A percentile compares a stretch with the other conserved stretches of the same genome.
phyloP scores from a whole-genome alignment of 768 basidiomycete genomes.

The Boletus vinaceobasis region DNA sequence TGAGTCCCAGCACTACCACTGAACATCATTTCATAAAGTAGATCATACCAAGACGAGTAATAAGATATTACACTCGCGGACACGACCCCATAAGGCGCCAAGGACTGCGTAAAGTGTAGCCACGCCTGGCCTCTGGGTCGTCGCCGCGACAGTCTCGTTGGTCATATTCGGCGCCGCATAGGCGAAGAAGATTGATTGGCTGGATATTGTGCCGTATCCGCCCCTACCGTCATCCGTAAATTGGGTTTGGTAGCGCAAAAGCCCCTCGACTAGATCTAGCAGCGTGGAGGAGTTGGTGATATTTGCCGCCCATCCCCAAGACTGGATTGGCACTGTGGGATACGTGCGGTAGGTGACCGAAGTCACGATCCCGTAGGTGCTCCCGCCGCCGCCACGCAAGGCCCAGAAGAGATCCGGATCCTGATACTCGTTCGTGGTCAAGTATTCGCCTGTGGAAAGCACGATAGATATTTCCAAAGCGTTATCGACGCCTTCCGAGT shows the following conservation, averaged over 20 bases:
- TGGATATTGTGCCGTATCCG: constrained; percentile 28
- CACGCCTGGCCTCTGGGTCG: constrained; percentile 34
- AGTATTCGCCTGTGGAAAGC: constrained; percentile 37
- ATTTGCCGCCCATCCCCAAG: constrained; percentile 27
- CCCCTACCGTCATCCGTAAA: constrained; percentile 44
- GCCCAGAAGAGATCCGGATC: constrained; percentile 53
- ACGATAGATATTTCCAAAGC: constrained; percentile 44
- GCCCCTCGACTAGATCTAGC: constrained; percentile 31
- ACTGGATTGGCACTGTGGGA: constrained; percentile 32
- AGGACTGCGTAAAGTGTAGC: constrained; percentile 18
- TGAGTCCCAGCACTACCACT: neutral
- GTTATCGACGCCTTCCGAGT: constrained; percentile 42
- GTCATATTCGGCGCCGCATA: constrained; percentile 32
- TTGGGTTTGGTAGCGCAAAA: constrained; percentile 33
- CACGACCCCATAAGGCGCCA: constrained; percentile 17
- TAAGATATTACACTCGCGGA: constrained; percentile 24
- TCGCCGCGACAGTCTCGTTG: constrained; percentile 30
- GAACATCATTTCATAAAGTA: neutral
- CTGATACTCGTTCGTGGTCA: constrained; percentile 39
- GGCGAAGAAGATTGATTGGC: constrained; percentile 1
- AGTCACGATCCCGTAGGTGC: constrained; percentile 45
- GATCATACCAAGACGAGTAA: constrained; percentile 8
- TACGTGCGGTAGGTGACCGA: constrained; percentile 46
- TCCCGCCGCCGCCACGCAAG: constrained; percentile 47
- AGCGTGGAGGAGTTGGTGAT: constrained; percentile 28